These are phyloP conservation scores for Alternaria dauci DNA, from an alignment of 2,329 filamentous ascomycete species.

Conservation along the genomic window DNA sequence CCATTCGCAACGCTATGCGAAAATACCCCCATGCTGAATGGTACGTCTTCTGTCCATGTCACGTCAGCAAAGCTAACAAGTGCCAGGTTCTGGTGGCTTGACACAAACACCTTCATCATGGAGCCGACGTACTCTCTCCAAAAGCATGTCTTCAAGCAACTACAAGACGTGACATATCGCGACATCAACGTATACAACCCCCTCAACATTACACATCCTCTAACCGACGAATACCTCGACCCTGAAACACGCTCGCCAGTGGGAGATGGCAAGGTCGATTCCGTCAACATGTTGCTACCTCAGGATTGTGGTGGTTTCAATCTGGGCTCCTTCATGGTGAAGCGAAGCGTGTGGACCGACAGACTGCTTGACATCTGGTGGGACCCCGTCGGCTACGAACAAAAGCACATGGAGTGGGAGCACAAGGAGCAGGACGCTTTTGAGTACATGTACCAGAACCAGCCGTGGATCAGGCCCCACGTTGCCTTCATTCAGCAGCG, in stretches of 20 bases:
- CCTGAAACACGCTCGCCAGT: constrained; percentile 72
- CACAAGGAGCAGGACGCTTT: constrained; percentile 98
- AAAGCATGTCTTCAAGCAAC: constrained; percentile 84
- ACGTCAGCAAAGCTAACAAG: constrained; percentile 34
- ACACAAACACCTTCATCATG: constrained; percentile 98
- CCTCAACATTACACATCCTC: constrained; percentile 88
- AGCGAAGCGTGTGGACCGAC: constrained; percentile 87
- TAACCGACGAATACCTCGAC: constrained; percentile 78
- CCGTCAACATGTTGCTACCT: constrained; percentile 86
- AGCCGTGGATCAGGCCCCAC: constrained; percentile 91
- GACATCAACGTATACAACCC: constrained; percentile 98
- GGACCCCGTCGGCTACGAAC: constrained; percentile 97
- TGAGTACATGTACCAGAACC: constrained; percentile 87
- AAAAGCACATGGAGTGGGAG: constrained; percentile 98
- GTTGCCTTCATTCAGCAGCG: constrained; percentile 90
- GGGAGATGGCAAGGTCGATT: constrained; percentile 79
- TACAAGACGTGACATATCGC: constrained; percentile 80
- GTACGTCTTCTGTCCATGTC: constrained; percentile 62
- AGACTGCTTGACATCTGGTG: constrained; percentile 95
- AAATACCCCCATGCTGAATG: constrained; percentile 98
- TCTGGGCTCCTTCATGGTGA: constrained; percentile 92
- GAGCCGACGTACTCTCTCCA: constrained; percentile 91
- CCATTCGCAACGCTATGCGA: constrained; percentile 83
- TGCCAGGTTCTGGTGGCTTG: constrained; percentile 99
- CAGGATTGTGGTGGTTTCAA: constrained; percentile 98